phyloP scores from a whole-genome alignment of 768 basidiomycete genomes.

The Auricularia sp. region DNA sequence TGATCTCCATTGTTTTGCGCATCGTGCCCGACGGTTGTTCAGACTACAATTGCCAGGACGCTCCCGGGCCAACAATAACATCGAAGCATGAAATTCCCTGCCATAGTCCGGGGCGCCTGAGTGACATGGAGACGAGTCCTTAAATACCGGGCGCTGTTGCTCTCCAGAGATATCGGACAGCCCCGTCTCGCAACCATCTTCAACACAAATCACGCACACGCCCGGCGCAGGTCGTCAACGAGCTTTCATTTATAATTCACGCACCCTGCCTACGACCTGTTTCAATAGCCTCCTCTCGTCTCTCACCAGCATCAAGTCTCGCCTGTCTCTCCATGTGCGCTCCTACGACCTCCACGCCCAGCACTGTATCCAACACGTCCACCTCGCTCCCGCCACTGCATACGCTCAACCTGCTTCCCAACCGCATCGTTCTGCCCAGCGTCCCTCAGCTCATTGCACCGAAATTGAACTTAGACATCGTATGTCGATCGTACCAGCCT shows the following conservation, averaged over 20 bases:
- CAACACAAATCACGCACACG: background rate
- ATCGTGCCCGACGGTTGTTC: background rate
- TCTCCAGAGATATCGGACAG: background rate
- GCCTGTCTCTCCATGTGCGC: background rate
- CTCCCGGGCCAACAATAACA: background rate
- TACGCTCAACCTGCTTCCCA: background rate
- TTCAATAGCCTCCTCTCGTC: background rate
- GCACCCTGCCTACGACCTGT: background rate
- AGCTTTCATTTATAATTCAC: background rate
- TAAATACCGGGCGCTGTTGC: background rate
- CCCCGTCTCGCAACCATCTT: background rate
- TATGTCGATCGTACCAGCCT: background rate
- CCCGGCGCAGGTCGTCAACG: background rate
- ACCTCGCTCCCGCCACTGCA: background rate
- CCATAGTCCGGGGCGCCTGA: background rate
- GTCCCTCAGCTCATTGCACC: background rate
- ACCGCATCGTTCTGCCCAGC: conserved; percentile 1
- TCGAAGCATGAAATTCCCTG: background rate
- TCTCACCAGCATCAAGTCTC: background rate
- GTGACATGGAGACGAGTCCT: background rate
- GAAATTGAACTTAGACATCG: background rate
- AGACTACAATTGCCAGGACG: background rate
- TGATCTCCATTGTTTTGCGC: background rate
- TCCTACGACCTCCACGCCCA: background rate
- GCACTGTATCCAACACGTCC: background rate